Evolutionary conservation across 2,329 filamentous ascomycete species (phyloP).

Genomic region (Monilinia vaccinii-corymbosi): DNA sequence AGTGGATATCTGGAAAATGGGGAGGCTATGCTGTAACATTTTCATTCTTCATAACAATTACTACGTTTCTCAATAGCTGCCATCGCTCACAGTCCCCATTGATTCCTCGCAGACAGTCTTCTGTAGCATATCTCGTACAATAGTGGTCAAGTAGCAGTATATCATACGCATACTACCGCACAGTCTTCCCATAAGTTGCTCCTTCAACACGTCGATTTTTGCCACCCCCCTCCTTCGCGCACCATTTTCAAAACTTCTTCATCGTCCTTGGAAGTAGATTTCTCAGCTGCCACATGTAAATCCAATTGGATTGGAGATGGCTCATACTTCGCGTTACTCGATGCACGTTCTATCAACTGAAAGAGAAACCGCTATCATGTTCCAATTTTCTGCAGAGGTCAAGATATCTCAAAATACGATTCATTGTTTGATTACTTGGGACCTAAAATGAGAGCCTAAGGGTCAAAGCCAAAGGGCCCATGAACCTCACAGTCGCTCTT

Average conservation of each 20-base stretch:
- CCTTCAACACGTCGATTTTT: not conserved
- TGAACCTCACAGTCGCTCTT: not conserved
- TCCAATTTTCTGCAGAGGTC: too few relatives aligned
- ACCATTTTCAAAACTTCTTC: not conserved
- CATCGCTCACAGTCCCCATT: not conserved
- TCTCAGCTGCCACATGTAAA: not conserved
- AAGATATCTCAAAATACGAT: too few relatives aligned
- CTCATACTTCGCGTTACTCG: not conserved
- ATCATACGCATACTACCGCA: not conserved
- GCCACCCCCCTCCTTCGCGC: not conserved
- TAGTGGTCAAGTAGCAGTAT: not conserved
- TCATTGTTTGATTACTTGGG: too few relatives aligned
- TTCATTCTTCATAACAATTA: not conserved
- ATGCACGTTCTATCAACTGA: not conserved
- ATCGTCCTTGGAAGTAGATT: not conserved
- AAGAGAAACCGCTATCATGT: not conserved
- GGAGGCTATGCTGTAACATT: not conserved
- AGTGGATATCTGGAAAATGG: not conserved
- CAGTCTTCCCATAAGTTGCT: too few relatives aligned
- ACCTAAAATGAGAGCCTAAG: too few relatives aligned
- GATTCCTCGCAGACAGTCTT: not conserved
- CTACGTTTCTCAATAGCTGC: not conserved
- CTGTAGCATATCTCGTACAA: not conserved
- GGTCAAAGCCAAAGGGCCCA: not conserved
- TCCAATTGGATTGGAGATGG: not conserved